These are phyloP conservation scores for Lactifluus piperatus DNA, from an alignment of 768 basidiomycete genomes.

Conservation along the genomic window DNA sequence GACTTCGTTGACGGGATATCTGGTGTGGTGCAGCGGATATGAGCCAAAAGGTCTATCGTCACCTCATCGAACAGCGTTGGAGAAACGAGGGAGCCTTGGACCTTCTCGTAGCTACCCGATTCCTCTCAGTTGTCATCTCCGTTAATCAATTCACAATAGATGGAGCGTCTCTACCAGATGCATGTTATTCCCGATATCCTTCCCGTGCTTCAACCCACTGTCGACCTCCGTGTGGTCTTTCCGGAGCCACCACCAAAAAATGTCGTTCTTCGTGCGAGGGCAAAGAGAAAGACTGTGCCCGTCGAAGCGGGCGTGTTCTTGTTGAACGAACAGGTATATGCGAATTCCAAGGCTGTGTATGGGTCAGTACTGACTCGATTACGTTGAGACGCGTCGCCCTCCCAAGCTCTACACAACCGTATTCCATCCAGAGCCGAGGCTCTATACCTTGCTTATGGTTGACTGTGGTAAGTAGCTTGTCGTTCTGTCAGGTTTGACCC, in stretches of 20 bases:
- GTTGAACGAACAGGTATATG: slow-evolving; percentile 53
- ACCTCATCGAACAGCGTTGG: slow-evolving; percentile 80
- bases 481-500: background rate
- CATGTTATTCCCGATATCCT: slow-evolving; percentile 83
- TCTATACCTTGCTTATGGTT: slow-evolving; percentile 85
- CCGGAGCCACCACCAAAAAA: slow-evolving; percentile 30
- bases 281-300: slow-evolving; percentile 27
- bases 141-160: slow-evolving; percentile 36
- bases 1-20: background rate
- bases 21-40: slow-evolving; percentile 43
- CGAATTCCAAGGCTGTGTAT: background rate
- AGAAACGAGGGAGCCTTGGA: slow-evolving; percentile 77
- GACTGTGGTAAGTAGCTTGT: slow-evolving; percentile 55
- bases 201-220: slow-evolving; percentile 55
- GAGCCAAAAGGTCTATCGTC: slow-evolving; percentile 62
- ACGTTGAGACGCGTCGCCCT: slow-evolving; percentile 47
- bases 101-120: slow-evolving; percentile 48
- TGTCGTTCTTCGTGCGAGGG: slow-evolving; percentile 23
- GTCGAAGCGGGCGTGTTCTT: slow-evolving; percentile 70
- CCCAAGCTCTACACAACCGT: slow-evolving; percentile 65
- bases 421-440: slow-evolving; percentile 70
- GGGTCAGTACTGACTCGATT: background rate
- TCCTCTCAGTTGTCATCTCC: background rate
- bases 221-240: slow-evolving; percentile 65
- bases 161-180: slow-evolving; percentile 93